Percentiles rank a stretch among this genome's conserved stretches.
phyloP scores from a whole-genome alignment of 257 asterid genomes.

The Petrea volubilis region DNA sequence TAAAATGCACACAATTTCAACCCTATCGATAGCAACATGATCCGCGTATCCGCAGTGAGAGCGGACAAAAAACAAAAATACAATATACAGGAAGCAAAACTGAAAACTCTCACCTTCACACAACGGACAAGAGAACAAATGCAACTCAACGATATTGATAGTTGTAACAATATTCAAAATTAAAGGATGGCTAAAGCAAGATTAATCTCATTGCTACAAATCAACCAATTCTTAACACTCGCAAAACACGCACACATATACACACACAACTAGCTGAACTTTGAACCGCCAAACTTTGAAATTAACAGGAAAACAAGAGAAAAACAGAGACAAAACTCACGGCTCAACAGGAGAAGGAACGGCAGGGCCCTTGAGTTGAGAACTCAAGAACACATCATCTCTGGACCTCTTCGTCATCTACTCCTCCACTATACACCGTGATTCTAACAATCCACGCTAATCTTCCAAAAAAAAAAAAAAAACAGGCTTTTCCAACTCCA shows the following conservation, averaged over 20 bases:
- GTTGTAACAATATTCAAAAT: not conserved
- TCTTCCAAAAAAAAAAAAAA: constrained; percentile 26
- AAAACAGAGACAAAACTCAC: constrained; percentile 1
- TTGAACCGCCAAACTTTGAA: not conserved
- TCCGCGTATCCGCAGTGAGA: not conserved
- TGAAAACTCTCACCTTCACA: not conserved
- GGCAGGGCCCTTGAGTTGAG: constrained; percentile 23
- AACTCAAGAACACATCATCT: constrained; percentile 21
- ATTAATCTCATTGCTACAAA: not conserved
- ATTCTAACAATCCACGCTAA: not conserved
- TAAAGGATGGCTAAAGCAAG: not conserved
- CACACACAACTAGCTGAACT: not conserved
- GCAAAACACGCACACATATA: constrained; percentile 8
- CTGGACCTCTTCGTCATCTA: constrained; percentile 24
- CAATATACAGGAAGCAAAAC: not conserved
- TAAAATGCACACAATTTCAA: not conserved
- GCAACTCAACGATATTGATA: not conserved
- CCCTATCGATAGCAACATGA: not conserved
- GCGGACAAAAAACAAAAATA: not conserved
- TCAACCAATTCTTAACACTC: not conserved
- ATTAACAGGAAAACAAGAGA: not conserved
- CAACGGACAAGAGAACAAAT: not conserved
- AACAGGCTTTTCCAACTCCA: constrained; percentile 31
- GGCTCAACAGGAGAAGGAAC: constrained; percentile 21
- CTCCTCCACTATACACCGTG: not conserved